Percentiles rank a stretch among this genome's conserved stretches.
Evolutionary conservation across 2,329 filamentous ascomycete species (phyloP).

Genomic region (Fusarium haematococcum): DNA sequence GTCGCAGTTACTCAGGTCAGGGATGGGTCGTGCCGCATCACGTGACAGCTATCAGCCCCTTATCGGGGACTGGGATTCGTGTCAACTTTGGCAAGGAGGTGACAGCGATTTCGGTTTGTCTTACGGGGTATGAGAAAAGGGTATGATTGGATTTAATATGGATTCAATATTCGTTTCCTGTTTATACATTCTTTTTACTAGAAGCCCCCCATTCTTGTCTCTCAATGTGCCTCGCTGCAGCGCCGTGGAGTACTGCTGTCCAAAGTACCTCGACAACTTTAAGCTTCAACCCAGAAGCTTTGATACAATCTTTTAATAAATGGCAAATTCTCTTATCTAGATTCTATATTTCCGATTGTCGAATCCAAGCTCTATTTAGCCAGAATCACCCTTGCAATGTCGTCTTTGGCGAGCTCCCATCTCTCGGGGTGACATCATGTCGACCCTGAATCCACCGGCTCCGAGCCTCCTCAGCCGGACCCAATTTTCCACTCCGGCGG

Average conservation of each 20-base stretch:
- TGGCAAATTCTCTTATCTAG: background rate
- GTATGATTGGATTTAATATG: background rate
- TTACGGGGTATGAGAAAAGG: background rate
- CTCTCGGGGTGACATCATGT: constrained; percentile 38
- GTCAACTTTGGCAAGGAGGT: constrained; percentile 37
- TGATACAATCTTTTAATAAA: background rate
- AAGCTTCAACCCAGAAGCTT: background rate
- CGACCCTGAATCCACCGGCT: constrained; percentile 30
- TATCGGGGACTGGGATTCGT: constrained; percentile 42
- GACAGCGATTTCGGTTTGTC: background rate
- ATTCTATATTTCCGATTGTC: background rate
- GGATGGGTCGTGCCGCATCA: constrained; percentile 46
- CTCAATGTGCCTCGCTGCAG: background rate
- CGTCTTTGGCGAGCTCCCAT: constrained; percentile 3
- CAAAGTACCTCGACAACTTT: background rate
- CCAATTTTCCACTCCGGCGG: constrained; percentile 37
- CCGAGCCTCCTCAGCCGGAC: constrained; percentile 25
- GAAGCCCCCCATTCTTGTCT: background rate
- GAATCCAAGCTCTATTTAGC: background rate
- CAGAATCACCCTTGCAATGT: background rate
- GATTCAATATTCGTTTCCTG: background rate
- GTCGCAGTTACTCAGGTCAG: constrained; percentile 51
- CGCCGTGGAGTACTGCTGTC: background rate
- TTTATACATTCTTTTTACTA: background rate
- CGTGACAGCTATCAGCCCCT: constrained; percentile 49